Base-by-base conservation (phyloP, 2,329 filamentous ascomycete genomes). In the Esteya vermicola region DNA sequence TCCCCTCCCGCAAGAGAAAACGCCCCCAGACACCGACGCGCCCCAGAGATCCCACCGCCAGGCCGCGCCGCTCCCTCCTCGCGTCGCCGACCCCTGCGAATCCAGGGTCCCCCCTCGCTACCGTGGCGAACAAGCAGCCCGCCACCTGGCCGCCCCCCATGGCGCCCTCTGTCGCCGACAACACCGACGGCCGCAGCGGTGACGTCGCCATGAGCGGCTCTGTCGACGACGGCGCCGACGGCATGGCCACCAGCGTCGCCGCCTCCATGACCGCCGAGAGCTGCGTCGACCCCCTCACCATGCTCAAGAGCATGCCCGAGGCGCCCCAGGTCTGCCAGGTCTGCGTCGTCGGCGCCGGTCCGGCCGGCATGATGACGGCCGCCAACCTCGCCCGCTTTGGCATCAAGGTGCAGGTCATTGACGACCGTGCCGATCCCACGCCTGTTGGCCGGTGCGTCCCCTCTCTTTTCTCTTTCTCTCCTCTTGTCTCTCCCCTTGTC, bases 401-500 rank as follows among this genome's bases (percentile, higher is more conserved):
- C 13, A 68, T 78, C 48, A 67, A 67, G 34, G 63, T 67, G 4
- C 61, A 61, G 19, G 62, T 78, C 38, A 60, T 78, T 41, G 75
- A 79, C 56, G 70, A 78, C 50, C 59, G 74, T 39, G 56, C 65
- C 13, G 64, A 72, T 47, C 67, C 65, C 43, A 79, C 75, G 1
- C 58, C 65, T 13, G 70, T 70, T 2, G 51, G 46, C 46, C 50
- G 38, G 42, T 42, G 13, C 12, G 33, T 21, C 19, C 32, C n/a
- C 5, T 18, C n/a, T 33, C n/a, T 9, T 7, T 32, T 18, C n/a
- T n/a, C 9, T 18, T 19, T 6, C n/a, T 33, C 31, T 19, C 12
- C 9, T 18, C 31, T 7, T 33, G n/a, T 20, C n/a, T n/a, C 30
- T 6, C n/a, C 30, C 30, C 6, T n/a, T n/a, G n/a, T n/a, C n/a